These are phyloP conservation scores for Echites panduratus DNA, from an alignment of 257 asterid species.

Conservation along the genomic window DNA sequence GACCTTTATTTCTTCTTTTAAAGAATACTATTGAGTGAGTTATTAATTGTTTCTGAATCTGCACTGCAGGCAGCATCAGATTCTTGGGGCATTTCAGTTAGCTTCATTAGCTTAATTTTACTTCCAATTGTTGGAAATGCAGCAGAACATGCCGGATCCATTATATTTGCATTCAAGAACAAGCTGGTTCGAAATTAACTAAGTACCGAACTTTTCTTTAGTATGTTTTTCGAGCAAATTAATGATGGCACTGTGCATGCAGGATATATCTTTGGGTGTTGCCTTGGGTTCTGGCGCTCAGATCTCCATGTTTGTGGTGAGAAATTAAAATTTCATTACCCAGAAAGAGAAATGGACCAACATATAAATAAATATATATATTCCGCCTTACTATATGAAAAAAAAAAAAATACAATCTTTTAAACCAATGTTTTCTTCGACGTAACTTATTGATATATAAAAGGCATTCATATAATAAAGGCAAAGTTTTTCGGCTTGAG, in stretches of 20 bases:
- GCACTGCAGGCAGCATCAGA: constrained; percentile 36
- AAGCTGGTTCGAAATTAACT: too few relatives aligned
- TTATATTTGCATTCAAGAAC: constrained; percentile 42
- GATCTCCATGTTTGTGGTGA: constrained; percentile 46
- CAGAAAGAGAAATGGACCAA: background rate
- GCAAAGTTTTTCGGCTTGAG: background rate
- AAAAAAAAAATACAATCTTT: too few relatives aligned
- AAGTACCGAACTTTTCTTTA: too few relatives aligned
- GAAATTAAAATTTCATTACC: constrained; percentile 6
- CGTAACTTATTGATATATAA: too few relatives aligned
- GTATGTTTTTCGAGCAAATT: too few relatives aligned
- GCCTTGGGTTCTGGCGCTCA: constrained; percentile 46
- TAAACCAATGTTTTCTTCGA: too few relatives aligned
- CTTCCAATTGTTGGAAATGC: constrained; percentile 50
- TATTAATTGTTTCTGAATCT: background rate
- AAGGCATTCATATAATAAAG: too few relatives aligned
- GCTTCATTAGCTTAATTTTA: constrained; percentile 42
- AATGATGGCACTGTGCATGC: constrained; percentile 8
- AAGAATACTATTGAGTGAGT: too few relatives aligned
- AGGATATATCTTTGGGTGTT: constrained; percentile 46
- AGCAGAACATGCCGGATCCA: constrained; percentile 45
- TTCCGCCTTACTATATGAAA: too few relatives aligned
- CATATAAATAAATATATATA: too few relatives aligned
- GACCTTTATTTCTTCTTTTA: background rate
- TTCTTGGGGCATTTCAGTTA: constrained; percentile 43